Conservation (phyloP, 1,139 yeast genomes). For the Magnusiomyces tetraspermus region DNA sequence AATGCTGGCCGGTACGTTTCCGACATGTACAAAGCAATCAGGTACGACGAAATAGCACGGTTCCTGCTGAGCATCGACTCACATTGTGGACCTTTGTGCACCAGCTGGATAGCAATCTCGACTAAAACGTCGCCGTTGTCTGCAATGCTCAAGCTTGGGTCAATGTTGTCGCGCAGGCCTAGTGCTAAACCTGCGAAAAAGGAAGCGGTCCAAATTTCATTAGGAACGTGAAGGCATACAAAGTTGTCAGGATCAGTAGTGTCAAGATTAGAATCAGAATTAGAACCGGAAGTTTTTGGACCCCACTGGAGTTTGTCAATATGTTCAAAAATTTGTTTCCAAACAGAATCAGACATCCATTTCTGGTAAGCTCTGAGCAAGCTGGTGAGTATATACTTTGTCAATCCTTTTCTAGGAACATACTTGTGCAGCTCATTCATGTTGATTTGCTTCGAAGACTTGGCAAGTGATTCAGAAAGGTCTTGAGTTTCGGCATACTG, state of each 20-base stretch:
- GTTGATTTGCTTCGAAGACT: background rate
- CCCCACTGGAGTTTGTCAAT: background rate
- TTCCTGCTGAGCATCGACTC: background rate
- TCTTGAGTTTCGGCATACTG: background rate
- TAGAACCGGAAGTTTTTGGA: too few species aligned
- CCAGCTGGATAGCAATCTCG: constrained; percentile 6
- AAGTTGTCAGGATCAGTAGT: background rate
- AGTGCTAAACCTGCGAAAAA: constrained; percentile 23
- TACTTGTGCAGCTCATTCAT: background rate
- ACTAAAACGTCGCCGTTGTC: constrained; percentile 5
- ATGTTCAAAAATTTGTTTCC: background rate
- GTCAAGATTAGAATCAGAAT: background rate
- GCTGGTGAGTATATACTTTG: constrained; percentile 11
- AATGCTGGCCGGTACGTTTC: constrained; percentile 15
- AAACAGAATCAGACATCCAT: constrained; percentile 19
- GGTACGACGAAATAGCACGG: constrained; percentile 8
- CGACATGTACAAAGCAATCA: constrained; percentile 16
- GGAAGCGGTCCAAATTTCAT: constrained; percentile 18
- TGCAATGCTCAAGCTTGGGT: constrained; percentile 1
- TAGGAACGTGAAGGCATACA: background rate
- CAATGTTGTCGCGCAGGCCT: constrained; percentile 19
- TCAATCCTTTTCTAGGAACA: constrained; percentile 2
- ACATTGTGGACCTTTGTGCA: constrained; percentile 1
- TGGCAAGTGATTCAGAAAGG: background rate
- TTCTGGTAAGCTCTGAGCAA: constrained; percentile 18